Evolutionary conservation across 768 basidiomycete genomes (phyloP).

Genomic region (Candolleomyces eurysporus): DNA sequence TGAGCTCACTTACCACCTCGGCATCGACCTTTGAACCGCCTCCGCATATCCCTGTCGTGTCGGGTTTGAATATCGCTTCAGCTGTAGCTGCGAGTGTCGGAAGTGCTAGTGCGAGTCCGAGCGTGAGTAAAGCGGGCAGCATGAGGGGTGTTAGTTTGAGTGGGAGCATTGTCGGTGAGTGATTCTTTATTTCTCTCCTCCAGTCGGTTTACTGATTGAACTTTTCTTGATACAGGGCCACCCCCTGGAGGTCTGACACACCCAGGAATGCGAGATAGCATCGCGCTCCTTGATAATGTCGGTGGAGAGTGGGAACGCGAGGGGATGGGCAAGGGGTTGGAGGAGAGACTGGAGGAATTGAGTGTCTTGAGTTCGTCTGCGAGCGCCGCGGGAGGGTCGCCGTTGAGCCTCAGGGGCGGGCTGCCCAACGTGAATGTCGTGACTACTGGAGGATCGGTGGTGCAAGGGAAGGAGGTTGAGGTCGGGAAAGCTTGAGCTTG

Average conservation of each 20-base stretch:
- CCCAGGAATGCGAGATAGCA: constrained; percentile 31
- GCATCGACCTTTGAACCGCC: constrained; percentile 57
- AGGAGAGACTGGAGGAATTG: constrained; percentile 67
- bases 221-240: neutral
- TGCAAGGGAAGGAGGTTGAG: no score
- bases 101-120: neutral
- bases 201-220: neutral
- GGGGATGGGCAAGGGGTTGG: constrained; percentile 77
- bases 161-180: neutral
- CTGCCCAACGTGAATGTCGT: no score
- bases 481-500: no score
- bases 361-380: no score
- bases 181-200: neutral
- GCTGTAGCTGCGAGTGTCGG: neutral
- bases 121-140: neutral
- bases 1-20: constrained; percentile 70
- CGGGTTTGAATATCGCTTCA: constrained; percentile 32
- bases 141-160: neutral
- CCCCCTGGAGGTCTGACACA: constrained; percentile 26
- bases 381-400: no score
- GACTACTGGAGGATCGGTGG: no score
- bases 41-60: constrained; percentile 70
- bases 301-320: constrained; percentile 90
- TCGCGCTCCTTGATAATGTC: constrained; percentile 54
- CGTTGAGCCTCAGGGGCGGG: no score